Conservation (phyloP, 306 rosid species). For the Prosopis cineraria region DNA sequence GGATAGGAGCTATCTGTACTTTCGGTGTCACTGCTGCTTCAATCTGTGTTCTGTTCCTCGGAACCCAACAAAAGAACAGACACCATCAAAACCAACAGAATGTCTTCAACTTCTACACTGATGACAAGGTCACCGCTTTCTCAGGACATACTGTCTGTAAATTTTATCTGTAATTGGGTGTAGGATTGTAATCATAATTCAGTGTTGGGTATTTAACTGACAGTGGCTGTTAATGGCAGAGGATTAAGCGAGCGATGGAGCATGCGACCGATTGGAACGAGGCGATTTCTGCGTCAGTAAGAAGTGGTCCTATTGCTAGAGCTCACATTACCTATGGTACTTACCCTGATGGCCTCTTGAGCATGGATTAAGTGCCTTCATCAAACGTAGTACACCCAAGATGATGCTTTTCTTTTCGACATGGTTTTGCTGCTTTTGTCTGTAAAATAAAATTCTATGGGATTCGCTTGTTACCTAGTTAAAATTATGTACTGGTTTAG, state of each 20-base stretch:
- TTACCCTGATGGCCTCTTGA: constrained; percentile 51
- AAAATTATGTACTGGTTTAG: too few species aligned
- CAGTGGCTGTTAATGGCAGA: constrained; percentile 47
- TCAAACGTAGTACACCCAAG: neutral
- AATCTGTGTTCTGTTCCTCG: constrained; percentile 61
- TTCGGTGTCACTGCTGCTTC: constrained; percentile 90
- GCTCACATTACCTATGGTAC: constrained; percentile 77
- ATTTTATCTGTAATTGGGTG: neutral
- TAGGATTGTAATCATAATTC: neutral
- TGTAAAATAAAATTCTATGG: constrained; percentile 27
- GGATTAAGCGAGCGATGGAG: constrained; percentile 59
- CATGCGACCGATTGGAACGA: constrained; percentile 69
- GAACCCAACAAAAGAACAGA: constrained; percentile 56
- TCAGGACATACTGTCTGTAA: neutral
- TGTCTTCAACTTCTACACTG: constrained; percentile 63
- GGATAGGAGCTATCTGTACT: constrained; percentile 89
- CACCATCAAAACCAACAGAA: constrained; percentile 51
- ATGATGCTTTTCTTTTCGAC: neutral
- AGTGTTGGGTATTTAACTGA: constrained; percentile 24
- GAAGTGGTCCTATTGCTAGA: constrained; percentile 56
- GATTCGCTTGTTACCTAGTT: neutral
- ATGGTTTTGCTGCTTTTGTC: constrained; percentile 20
- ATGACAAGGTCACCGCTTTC: constrained; percentile 62
- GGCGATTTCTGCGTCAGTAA: constrained; percentile 54
- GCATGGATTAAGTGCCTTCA: neutral